phyloP scores from a whole-genome alignment of 148 eudicot genomes.

The Vaccinium darrowii region DNA sequence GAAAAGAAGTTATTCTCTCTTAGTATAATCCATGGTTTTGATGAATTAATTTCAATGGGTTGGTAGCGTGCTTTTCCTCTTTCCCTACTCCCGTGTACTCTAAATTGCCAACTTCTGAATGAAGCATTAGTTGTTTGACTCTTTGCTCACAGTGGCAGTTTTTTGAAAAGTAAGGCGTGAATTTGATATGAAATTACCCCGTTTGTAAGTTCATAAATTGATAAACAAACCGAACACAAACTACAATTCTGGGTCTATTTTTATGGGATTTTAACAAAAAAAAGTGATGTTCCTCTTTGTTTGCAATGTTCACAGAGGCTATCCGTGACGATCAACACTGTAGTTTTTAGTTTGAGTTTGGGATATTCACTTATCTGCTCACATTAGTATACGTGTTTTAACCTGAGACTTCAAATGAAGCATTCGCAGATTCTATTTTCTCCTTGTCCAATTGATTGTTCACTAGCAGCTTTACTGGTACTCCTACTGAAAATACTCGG shows the following conservation, averaged over 20 bases:
- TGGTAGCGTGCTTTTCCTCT: not conserved
- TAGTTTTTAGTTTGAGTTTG: not conserved
- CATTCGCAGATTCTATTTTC: too few relatives aligned
- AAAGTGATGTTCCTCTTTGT: not conserved
- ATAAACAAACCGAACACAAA: not conserved
- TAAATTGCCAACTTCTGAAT: not conserved
- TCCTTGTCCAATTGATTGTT: not conserved
- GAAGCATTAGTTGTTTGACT: not conserved
- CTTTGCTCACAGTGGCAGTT: too few relatives aligned
- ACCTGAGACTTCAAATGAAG: not conserved
- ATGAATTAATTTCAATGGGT: too few relatives aligned
- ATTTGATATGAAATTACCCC: not conserved
- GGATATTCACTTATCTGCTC: not conserved
- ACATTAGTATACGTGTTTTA: not conserved
- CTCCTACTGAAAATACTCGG: not conserved
- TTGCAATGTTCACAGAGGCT: not conserved
- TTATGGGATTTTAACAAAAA: not conserved
- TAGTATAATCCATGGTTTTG: not conserved
- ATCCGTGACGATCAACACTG: not conserved
- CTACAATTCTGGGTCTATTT: not conserved
- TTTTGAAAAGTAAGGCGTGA: not conserved
- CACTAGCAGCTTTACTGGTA: not conserved
- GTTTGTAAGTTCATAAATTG: not conserved
- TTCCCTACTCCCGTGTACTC: not conserved
- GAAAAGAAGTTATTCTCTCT: not conserved